Evolutionary conservation across 805 yeast genomes (phyloP).

Genomic region (Cyberlindnera euphorbiae): DNA sequence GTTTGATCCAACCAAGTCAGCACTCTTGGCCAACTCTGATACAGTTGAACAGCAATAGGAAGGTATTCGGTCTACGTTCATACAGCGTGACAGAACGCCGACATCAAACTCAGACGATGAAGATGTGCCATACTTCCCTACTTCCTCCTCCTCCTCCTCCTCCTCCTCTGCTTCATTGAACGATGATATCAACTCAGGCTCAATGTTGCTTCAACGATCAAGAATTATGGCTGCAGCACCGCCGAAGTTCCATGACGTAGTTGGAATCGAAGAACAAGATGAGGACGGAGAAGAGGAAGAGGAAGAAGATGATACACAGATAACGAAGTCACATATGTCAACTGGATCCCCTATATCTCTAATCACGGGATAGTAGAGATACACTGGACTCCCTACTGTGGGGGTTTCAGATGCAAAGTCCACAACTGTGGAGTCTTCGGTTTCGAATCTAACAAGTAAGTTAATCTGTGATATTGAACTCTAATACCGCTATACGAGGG

Average conservation of each 20-base stretch:
- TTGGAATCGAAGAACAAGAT: slow-evolving; percentile 21
- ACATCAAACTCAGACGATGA: too few relatives aligned
- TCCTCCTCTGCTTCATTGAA: slow-evolving; percentile 2
- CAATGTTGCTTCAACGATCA: slow-evolving; percentile 23
- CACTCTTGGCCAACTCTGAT: background rate
- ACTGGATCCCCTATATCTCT: too few relatives aligned
- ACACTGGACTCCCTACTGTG: background rate
- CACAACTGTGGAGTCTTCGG: slow-evolving; percentile 18
- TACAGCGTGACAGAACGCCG: too few relatives aligned
- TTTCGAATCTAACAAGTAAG: slow-evolving; percentile 31
- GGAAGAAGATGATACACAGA: background rate
- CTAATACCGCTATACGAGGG: too few relatives aligned
- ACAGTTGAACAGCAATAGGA: too few relatives aligned
- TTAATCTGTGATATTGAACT: too few relatives aligned
- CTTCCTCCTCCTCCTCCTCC: slow-evolving; percentile 2
- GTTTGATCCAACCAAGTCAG: too few relatives aligned
- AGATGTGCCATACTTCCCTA: too few relatives aligned
- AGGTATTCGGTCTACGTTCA: too few relatives aligned
- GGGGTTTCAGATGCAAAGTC: slow-evolving; percentile 1
- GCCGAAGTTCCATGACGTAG: slow-evolving; percentile 15
- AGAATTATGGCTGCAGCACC: slow-evolving; percentile 20
- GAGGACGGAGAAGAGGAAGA: slow-evolving; percentile 11
- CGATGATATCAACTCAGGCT: slow-evolving; percentile 9
- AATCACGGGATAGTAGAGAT: too few relatives aligned
- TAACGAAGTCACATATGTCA: background rate